Base-by-base conservation (phyloP, 306 rosid species). In the Mucuna pruriens region DNA sequence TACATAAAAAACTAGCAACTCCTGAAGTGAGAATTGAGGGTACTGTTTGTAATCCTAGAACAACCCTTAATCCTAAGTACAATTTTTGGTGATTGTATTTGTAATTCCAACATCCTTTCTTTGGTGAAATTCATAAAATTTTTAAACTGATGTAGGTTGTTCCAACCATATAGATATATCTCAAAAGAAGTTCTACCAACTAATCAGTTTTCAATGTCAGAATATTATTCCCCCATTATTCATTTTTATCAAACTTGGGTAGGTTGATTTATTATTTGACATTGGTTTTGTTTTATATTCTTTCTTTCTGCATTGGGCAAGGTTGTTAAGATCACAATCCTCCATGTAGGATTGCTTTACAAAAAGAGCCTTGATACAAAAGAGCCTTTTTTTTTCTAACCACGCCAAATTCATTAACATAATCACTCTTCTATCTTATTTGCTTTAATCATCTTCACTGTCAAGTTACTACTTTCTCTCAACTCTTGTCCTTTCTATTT, bases 191-290 rank as follows among this genome's bases (percentile, higher is more conserved):
- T 96, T 79, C 83, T 96, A 78, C 91, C 99, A 29, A 96, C 99
- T 40, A 96, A 96, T 84, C 99, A 96, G 80, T 96, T 93, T 85
- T 96, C 99, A 9, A 98, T 96, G 75, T 88, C 99, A 6, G 99
- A 96, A 87, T 96, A 96, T 82, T 96, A 84, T 82, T 96, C 99
- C 9, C 94, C 94, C n/a, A 82, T 92, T 90, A 85, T 79, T 17
- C 89, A 96, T 52, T 84, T 44, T 46, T 98, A 93, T 83, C 89
- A 92, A 81, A 74, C 84, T 65, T 96, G 99, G 99, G 98, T 98
- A 89, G 99, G 99, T 96, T 73, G 78, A 83, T 20, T 82, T 80
- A 82, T 17, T 65, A 60, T 73, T 72, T 73, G 33, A 70, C 70
- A 64, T 78, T 13, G 67, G 54, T 23, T 44, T 74, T 71, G 20